These are phyloP conservation scores for Agaricales sp. DNA, from an alignment of 1,284 basidiomycete species.

Conservation along the genomic window DNA sequence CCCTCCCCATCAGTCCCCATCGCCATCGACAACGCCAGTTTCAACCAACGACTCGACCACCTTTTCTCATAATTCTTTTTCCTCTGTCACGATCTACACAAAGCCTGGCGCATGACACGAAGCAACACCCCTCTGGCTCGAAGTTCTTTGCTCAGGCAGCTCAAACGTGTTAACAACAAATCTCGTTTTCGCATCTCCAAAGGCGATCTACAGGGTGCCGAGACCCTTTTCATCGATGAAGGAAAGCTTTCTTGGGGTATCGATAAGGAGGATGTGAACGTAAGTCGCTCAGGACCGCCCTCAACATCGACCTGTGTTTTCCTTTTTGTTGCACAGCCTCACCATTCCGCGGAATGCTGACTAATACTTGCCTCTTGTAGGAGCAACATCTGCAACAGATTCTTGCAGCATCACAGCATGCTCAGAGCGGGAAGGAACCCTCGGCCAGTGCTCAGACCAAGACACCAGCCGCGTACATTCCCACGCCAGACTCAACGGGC, in stretches of 20 bases:
- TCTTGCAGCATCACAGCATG: conserved; percentile 48
- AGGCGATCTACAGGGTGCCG: conserved; percentile 45
- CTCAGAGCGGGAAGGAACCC: conserved; percentile 42
- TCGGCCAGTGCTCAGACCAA: conserved; percentile 30
- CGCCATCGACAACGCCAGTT: neutral
- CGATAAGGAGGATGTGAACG: conserved; percentile 82
- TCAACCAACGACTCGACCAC: too few relatives aligned
- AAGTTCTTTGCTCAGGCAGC: conserved; percentile 45
- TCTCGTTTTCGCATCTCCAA: conserved; percentile 76
- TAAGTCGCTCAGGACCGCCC: conserved; percentile 34
- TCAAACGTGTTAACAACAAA: conserved; percentile 86
- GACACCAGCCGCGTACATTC: conserved; percentile 67
- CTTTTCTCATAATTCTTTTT: too few relatives aligned
- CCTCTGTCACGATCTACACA: too few relatives aligned
- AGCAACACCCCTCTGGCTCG: neutral
- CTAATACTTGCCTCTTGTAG: conserved; percentile 42
- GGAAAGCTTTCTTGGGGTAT: conserved; percentile 38
- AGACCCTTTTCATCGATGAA: conserved; percentile 16
- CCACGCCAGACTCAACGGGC: conserved; percentile 85
- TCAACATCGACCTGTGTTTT: conserved; percentile 32
- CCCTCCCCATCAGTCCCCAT: too few relatives aligned
- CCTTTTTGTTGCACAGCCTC: conserved; percentile 15
- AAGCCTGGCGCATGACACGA: neutral
- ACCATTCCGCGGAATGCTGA: conserved; percentile 56
- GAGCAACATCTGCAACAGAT: conserved; percentile 93